A percentile compares a stretch with the other conserved stretches of the same genome.
Conservation (phyloP, 305 asterid genomes). For the Ilex paraguariensis region DNA sequence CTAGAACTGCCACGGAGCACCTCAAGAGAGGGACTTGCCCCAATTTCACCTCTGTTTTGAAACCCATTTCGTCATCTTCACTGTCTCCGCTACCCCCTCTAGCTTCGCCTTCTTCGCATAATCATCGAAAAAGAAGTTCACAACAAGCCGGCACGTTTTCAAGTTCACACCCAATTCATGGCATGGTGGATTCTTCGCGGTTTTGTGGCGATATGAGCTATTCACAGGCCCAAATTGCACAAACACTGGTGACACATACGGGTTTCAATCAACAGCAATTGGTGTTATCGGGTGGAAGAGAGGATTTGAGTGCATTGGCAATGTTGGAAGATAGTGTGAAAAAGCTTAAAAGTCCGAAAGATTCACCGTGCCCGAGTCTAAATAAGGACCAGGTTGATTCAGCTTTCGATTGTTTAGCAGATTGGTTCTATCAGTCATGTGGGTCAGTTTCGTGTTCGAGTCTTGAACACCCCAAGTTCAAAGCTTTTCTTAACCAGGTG, state of each 20-base stretch:
- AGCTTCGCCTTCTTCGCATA: constrained; percentile 68
- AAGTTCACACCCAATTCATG: constrained; percentile 33
- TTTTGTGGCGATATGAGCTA: constrained; percentile 10
- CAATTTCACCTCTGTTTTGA: constrained; percentile 49
- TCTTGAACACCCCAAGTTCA: constrained; percentile 75
- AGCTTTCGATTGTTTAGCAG: constrained; percentile 60
- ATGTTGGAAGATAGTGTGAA: constrained; percentile 81
- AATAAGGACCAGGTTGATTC: constrained; percentile 54
- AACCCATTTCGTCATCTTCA: constrained; percentile 31
- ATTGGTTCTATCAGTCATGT: constrained; percentile 79
- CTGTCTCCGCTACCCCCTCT: constrained; percentile 53
- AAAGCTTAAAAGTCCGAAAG: constrained; percentile 64
- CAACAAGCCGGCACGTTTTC: constrained; percentile 34
- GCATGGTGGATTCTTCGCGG: constrained; percentile 35
- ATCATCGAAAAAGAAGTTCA: constrained; percentile 54
- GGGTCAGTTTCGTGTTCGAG: constrained; percentile 57
- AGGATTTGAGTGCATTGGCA: constrained; percentile 80
- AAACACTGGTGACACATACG: constrained; percentile 3
- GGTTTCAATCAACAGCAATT: constrained; percentile 34
- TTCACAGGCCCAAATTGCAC: constrained; percentile 22
- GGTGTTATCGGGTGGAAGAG: constrained; percentile 78
- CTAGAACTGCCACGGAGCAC: constrained; percentile 88
- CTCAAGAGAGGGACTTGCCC: constrained; percentile 78
- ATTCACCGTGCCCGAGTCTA: constrained; percentile 50
- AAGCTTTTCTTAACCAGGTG: constrained; percentile 66